These are phyloP conservation scores for Tuber indicum DNA, from an alignment of 495 filamentous ascomycete species.

Conservation along the genomic window DNA sequence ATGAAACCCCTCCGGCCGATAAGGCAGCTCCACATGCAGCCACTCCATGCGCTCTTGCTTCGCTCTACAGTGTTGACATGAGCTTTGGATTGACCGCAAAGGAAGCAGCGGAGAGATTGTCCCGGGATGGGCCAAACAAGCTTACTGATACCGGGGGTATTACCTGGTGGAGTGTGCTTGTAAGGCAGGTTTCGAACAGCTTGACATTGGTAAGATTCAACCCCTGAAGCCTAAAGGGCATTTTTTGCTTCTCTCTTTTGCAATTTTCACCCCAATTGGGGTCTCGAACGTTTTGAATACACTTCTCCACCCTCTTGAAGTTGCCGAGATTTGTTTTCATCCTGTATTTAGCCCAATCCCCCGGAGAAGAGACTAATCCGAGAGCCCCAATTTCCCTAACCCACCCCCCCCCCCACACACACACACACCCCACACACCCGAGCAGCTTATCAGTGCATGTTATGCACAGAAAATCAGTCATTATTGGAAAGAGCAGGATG, in stretches of 20 bases:
- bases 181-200: constrained; percentile 54
- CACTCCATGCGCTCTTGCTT: constrained; percentile 28
- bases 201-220: constrained; percentile 42
- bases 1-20: constrained; percentile 30
- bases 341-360: constrained; percentile 9
- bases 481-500: constrained; percentile 8
- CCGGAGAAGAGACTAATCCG: constrained; percentile 43
- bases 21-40: constrained; percentile 32
- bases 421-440: constrained; percentile 20
- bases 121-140: constrained; percentile 49
- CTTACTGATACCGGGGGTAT: constrained; percentile 50
- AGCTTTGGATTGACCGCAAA: constrained; percentile 28
- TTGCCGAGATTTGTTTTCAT: constrained; percentile 11
- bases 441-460: constrained; percentile 29
- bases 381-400: constrained; percentile 13
- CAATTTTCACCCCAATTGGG: constrained; percentile 10
- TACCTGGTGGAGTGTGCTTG: constrained; percentile 52
- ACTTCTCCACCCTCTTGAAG: constrained; percentile 9
- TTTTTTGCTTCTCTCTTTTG: constrained; percentile 17
- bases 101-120: constrained; percentile 41
- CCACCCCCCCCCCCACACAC: constrained; percentile 9
- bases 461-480: constrained; percentile 14
- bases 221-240: constrained; percentile 8
- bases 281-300: not conserved
- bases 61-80: constrained; percentile 30